Evolutionary conservation across 2,329 filamentous ascomycete species (phyloP).

Genomic region (Fonsecaea nubica): DNA sequence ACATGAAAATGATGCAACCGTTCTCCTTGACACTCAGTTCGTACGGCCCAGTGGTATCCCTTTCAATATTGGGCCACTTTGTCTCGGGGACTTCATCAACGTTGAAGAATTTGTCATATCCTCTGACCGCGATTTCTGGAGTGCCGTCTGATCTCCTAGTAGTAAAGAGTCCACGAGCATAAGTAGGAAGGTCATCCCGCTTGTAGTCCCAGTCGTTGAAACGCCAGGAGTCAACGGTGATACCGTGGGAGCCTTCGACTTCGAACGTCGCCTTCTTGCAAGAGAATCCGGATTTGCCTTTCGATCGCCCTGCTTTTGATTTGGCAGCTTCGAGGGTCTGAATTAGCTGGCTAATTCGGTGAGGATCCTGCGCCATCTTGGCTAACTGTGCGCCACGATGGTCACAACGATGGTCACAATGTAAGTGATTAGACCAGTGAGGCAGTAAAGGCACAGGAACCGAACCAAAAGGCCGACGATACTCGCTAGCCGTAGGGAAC

Average conservation of each 20-base stretch:
- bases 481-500: not conserved
- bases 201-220: constrained; percentile 98
- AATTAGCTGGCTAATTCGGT: constrained; percentile 71
- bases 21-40: constrained; percentile 98
- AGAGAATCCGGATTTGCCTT: constrained; percentile 66
- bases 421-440: not conserved
- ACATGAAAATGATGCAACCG: constrained; percentile 98
- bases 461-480: not conserved
- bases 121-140: constrained; percentile 81
- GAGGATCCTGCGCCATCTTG: constrained; percentile 72
- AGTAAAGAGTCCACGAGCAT: constrained; percentile 95
- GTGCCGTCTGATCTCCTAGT: constrained; percentile 68
- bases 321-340: constrained; percentile 64
- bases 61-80: constrained; percentile 78
- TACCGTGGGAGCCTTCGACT: constrained; percentile 68
- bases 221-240: constrained; percentile 86
- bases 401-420: not conserved
- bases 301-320: constrained; percentile 53
- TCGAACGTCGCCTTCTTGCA: constrained; percentile 82
- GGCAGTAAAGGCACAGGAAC: not conserved
- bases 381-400: not conserved
- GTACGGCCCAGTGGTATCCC: constrained; percentile 82
- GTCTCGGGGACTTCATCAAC: constrained; percentile 81
- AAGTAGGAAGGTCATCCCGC: constrained; percentile 80
- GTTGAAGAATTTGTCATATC: constrained; percentile 99